Percentiles rank a stretch among this genome's conserved stretches.
phyloP scores from a whole-genome alignment of 495 filamentous ascomycete species.

The Penicillium psychrofluorescens region DNA sequence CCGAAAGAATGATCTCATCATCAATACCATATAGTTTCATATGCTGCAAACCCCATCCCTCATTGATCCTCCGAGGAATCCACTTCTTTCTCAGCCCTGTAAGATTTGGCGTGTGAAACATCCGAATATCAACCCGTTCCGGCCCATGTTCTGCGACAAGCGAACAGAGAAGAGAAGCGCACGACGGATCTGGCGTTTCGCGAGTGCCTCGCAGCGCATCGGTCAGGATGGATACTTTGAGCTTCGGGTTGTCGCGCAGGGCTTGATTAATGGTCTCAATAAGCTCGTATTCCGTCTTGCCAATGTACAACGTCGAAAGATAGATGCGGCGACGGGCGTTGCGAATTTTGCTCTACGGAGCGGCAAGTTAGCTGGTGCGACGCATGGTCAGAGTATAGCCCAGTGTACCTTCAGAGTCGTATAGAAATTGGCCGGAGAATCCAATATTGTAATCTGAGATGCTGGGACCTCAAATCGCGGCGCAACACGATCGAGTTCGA shows the following conservation, averaged over 20 bases:
- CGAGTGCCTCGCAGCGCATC: constrained; percentile 88
- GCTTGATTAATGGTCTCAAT: constrained; percentile 72
- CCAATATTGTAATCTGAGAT: constrained; percentile 71
- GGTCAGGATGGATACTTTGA: constrained; percentile 87
- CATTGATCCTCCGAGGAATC: constrained; percentile 85
- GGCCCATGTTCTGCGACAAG: constrained; percentile 75
- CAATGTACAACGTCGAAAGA: constrained; percentile 91
- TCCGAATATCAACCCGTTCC: constrained; percentile 83
- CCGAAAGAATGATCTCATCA: constrained; percentile 91
- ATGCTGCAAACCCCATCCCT: constrained; percentile 97
- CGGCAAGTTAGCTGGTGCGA: constrained; percentile 4
- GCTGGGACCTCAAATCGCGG: constrained; percentile 82
- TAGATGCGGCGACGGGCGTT: constrained; percentile 75
- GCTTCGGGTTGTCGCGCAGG: constrained; percentile 66
- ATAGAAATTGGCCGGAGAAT: constrained; percentile 79
- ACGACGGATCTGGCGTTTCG: constrained; percentile 80
- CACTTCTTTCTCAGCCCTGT: constrained; percentile 77
- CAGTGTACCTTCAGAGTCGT: constrained; percentile 67
- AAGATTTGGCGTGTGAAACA: constrained; percentile 97
- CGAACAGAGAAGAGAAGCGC: constrained; percentile 80
- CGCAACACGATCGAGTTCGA: constrained; percentile 80
- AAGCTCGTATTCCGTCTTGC: constrained; percentile 86
- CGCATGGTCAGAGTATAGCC: no score
- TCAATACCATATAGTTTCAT: constrained; percentile 99
- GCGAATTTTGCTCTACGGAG: constrained; percentile 64